Conservation (phyloP, 2,329 filamentous ascomycete genomes). For the Domatiomyces globalis region DNA sequence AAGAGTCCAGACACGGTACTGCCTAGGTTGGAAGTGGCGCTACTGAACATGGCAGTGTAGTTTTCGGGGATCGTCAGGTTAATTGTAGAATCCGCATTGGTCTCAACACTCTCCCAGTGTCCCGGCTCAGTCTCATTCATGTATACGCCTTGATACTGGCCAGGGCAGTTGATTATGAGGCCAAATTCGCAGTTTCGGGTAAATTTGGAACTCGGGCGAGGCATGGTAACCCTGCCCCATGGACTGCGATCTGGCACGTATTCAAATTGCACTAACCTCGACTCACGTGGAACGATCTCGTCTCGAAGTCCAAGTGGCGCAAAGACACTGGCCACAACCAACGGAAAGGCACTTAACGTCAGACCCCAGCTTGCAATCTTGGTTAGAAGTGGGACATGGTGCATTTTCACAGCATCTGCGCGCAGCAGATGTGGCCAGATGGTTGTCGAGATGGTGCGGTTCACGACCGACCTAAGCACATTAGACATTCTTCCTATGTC, state of each 20-base stretch:
- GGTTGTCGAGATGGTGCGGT: slow-evolving; percentile 5
- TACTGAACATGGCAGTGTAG: slow-evolving; percentile 5
- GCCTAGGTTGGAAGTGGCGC: slow-evolving; percentile 2
- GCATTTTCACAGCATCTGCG: slow-evolving; percentile 5
- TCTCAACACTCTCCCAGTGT: slow-evolving; percentile 1
- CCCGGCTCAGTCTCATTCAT: slow-evolving; percentile 5
- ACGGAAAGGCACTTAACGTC: slow-evolving; percentile 3
- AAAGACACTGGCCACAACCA: slow-evolving; percentile 3
- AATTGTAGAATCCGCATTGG: slow-evolving; percentile 4
- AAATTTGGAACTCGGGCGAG: slow-evolving; percentile 3
- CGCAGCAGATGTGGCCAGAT: slow-evolving; percentile 6
- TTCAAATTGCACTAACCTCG: slow-evolving; percentile 3
- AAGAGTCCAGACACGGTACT: slow-evolving; percentile 28
- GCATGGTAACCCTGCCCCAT: slow-evolving; percentile 4
- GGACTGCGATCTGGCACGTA: slow-evolving; percentile 5
- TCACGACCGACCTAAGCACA: slow-evolving; percentile 4
- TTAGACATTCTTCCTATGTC: slow-evolving; percentile 1
- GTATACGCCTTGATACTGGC: slow-evolving; percentile 9
- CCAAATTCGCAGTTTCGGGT: slow-evolving; percentile 4
- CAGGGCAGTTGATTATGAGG: slow-evolving; percentile 5
- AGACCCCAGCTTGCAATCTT: slow-evolving; percentile 2
- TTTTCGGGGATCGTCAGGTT: slow-evolving; percentile 5
- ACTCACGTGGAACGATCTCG: slow-evolving; percentile 1
- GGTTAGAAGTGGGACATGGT: background rate
- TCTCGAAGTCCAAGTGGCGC: slow-evolving; percentile 5